Percentiles rank a stretch among this genome's conserved stretches.
phyloP scores from a whole-genome alignment of 176 grass and related monocot species.

The Musa beccarii region DNA sequence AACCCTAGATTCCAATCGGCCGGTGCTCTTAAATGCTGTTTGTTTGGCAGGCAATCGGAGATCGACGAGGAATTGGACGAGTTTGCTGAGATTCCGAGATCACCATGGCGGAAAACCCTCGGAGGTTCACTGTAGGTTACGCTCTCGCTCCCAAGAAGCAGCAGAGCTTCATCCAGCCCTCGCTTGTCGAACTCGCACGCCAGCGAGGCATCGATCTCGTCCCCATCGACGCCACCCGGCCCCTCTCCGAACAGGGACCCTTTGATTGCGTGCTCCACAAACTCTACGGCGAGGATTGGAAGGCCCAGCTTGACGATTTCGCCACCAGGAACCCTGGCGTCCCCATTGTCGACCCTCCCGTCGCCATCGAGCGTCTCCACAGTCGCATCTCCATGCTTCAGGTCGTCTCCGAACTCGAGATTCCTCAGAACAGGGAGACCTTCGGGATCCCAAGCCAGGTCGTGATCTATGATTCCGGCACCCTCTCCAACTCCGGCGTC shows the following conservation, averaged over 20 bases:
- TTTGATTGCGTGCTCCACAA: slow-evolving; percentile 87
- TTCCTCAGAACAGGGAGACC: slow-evolving; percentile 40
- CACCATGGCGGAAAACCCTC: slow-evolving; percentile 25
- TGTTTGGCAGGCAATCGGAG: no score
- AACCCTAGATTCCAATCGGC: no score
- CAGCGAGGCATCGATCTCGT: slow-evolving; percentile 59
- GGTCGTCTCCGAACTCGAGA: no score
- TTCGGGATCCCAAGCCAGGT: slow-evolving; percentile 87
- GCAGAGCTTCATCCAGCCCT: no score
- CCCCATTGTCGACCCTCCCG: slow-evolving; percentile 50
- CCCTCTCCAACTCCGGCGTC: slow-evolving; percentile 61
- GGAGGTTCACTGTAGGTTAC: slow-evolving; percentile 11
- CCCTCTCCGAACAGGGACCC: slow-evolving; percentile 68
- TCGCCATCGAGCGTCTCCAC: slow-evolving; percentile 67
- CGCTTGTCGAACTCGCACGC: slow-evolving; percentile 15
- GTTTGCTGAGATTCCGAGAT: neutral
- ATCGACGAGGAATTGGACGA: no score
- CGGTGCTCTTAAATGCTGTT: no score
- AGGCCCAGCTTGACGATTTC: slow-evolving; percentile 21
- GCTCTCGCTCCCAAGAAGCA: no score
- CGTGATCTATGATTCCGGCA: slow-evolving; percentile 59
- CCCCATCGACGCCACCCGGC: slow-evolving; percentile 35
- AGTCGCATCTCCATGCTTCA: no score
- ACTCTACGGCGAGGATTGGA: slow-evolving; percentile 45
- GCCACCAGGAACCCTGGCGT: slow-evolving; percentile 35